Evolutionary conservation across 208 protist genomes (phyloP), one percentile per base, ranked within the genome.

Genomic region (Endotrypanum monterogeii): DNA sequence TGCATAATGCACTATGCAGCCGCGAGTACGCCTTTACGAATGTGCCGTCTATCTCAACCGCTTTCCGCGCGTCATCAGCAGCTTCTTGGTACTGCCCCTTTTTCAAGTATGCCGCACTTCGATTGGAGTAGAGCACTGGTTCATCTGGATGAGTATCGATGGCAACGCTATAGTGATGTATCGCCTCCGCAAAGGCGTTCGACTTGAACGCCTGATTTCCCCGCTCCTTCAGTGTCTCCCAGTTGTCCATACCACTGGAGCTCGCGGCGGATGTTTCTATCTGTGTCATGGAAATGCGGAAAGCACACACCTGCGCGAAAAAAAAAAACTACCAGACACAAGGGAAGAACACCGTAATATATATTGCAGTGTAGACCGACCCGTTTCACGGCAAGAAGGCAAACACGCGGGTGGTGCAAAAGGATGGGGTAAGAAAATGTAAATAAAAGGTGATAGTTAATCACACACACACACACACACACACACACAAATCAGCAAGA

Each of bases 111-210:
- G 87, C 89, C 48, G 97, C 96, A 54, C 90, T 95, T 66, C 98
- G 87, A 83, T 99, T 99, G 52, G 90, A 97, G 79, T 94, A 98
- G 23, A 98, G 80, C 25, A 98, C 89, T 35, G 98, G 80, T 79
- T 89, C 81, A 20, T 72, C 52, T 25, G 74, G 67, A 16, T 90
- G 86, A 1, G 74, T 69, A 28, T 89, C 79, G 74, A 99, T 96
- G 16, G 93, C 98, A 44, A 88, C 73, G 39, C 83, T 92, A 72
- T 98, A 99, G 32, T 86, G 77, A 25, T 84, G 61, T 41, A 98
- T 79, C 6, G 98, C 97, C 56, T 92, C 82, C 44, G 85, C 41
- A 51, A 90, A 98, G 11, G 84, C 65, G 23, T 88, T 89, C 35
- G 72, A 79, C 78, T 95, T 89, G 75, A 98, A 98, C 3, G 93